Evolutionary conservation across 1,284 basidiomycete genomes (phyloP).

Genomic region (Agaricales sp.): DNA sequence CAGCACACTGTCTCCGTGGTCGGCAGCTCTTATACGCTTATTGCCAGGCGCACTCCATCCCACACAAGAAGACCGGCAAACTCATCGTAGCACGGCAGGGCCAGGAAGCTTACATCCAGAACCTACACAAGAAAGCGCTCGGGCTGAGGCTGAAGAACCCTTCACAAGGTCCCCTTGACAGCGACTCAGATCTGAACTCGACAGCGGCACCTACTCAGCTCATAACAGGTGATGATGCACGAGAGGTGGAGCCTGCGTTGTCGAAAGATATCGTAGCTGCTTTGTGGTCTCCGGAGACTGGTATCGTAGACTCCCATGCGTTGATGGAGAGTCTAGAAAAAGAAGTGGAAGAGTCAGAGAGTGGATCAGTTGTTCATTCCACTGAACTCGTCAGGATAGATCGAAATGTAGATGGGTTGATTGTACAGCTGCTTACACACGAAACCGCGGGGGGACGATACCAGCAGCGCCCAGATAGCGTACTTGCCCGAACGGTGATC

Average conservation of each 20-base stretch:
- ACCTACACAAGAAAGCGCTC: conserved; percentile 56
- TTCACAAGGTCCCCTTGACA: conserved; percentile 40
- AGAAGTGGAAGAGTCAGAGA: conserved; percentile 65
- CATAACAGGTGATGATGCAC: conserved; percentile 64
- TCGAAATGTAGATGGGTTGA: conserved; percentile 48
- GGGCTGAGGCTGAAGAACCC: no score
- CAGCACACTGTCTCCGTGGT: conserved; percentile 79
- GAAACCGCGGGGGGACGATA: conserved; percentile 9
- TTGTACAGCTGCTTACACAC: conserved; percentile 55
- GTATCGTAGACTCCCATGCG: conserved; percentile 84
- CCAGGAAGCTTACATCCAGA: conserved; percentile 63
- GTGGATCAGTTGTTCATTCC: conserved; percentile 70
- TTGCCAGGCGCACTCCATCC: conserved; percentile 59
- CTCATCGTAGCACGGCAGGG: conserved; percentile 68
- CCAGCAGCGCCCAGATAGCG: conserved; percentile 38
- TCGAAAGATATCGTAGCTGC: conserved; percentile 63
- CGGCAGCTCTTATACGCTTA: conserved; percentile 77
- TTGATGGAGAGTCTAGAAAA: conserved; percentile 73
- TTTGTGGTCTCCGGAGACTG: conserved; percentile 79
- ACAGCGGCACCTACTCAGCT: conserved; percentile 57
- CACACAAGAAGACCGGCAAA: conserved; percentile 75
- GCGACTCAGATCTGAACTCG: conserved; percentile 16
- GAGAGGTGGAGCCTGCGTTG: conserved; percentile 75
- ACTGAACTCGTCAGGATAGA: conserved; percentile 89
- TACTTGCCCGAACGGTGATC: conserved; percentile 81